These are phyloP conservation scores for Cordia subcordata DNA, from an alignment of 257 asterid genomes.

Conservation along the genomic window DNA sequence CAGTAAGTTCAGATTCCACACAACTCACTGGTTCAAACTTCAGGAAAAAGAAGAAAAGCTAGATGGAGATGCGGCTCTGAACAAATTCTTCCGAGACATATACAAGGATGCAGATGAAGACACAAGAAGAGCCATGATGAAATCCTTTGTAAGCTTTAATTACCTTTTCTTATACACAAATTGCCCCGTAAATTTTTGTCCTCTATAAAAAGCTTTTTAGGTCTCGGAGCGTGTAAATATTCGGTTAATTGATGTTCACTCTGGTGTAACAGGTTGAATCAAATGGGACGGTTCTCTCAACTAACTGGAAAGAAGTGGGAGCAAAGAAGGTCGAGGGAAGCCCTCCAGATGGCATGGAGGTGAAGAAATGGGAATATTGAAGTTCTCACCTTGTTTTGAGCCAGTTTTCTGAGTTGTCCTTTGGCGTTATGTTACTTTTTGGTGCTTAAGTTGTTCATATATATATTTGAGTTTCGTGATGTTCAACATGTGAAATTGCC, in stretches of 20 bases:
- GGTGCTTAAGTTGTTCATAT: neutral
- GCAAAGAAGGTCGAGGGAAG: constrained; percentile 88
- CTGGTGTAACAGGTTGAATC: constrained; percentile 57
- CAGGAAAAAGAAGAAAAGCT: constrained; percentile 97
- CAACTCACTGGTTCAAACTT: constrained; percentile 5
- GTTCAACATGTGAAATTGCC: too few relatives aligned
- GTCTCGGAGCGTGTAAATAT: neutral
- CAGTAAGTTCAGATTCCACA: neutral
- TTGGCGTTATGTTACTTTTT: neutral
- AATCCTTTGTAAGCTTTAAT: constrained; percentile 81
- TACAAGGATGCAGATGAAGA: constrained; percentile 91
- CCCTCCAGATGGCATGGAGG: constrained; percentile 95
- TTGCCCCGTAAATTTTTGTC: too few relatives aligned
- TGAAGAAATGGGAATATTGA: constrained; percentile 82
- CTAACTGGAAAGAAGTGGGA: constrained; percentile 94
- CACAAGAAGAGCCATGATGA: constrained; percentile 95
- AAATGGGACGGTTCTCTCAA: constrained; percentile 79
- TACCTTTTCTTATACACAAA: neutral
- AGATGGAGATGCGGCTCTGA: constrained; percentile 94
- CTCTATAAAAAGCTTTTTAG: too few relatives aligned
- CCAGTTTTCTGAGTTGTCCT: neutral
- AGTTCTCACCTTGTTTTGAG: neutral
- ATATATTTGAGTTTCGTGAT: too few relatives aligned
- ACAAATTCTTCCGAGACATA: constrained; percentile 88
- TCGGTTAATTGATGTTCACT: neutral